Evolutionary conservation across 352 stramenopile species (phyloP).

Genomic region (Phytophthora capsici): DNA sequence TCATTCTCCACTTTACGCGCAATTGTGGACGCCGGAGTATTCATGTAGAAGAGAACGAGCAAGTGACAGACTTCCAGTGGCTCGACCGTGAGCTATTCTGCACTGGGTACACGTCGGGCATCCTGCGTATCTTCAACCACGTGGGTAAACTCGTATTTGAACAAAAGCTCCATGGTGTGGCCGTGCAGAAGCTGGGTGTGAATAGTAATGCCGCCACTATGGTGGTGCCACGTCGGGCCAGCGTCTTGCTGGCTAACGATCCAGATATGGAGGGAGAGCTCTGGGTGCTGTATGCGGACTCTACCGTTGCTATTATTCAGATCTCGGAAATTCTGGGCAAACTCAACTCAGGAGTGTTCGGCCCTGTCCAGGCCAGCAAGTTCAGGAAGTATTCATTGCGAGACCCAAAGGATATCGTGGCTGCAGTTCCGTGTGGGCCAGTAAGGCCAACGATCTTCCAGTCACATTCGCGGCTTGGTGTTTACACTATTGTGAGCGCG

Average conservation of each 20-base stretch:
- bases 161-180: constrained; percentile 61
- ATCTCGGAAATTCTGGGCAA: constrained; percentile 63
- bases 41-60: constrained; percentile 53
- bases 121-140: constrained; percentile 66
- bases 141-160: constrained; percentile 62
- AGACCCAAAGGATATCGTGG: constrained; percentile 69
- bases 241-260: constrained; percentile 29
- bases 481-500: constrained; percentile 77
- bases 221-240: constrained; percentile 34
- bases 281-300: constrained; percentile 81
- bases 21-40: constrained; percentile 39
- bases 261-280: constrained; percentile 57
- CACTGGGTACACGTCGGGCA: constrained; percentile 61
- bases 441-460: constrained; percentile 84
- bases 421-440: constrained; percentile 65
- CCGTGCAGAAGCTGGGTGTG: constrained; percentile 60
- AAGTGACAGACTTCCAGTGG: constrained; percentile 72
- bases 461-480: constrained; percentile 72
- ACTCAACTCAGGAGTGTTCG: constrained; percentile 62
- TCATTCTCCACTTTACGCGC: constrained; percentile 15
- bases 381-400: constrained; percentile 83
- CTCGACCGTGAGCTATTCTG: constrained; percentile 61
- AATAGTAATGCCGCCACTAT: constrained; percentile 46
- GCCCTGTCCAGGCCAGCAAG: constrained; percentile 72
- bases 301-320: constrained; percentile 81